Base-by-base conservation (phyloP, 352 stramenopile genomes). In the Peronospora farinosa region DNA sequence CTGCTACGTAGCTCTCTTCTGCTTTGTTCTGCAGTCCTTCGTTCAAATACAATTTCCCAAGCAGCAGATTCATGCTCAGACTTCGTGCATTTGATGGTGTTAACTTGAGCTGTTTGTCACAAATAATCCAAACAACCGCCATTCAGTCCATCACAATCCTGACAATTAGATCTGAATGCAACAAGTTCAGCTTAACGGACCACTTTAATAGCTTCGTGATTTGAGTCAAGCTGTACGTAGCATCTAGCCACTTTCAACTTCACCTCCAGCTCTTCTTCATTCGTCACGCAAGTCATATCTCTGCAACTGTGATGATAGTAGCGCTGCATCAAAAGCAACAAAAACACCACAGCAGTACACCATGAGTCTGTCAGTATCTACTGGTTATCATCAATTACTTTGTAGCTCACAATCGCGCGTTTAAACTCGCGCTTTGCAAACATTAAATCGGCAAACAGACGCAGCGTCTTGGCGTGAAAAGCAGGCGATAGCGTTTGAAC, bases 171-270 rank as follows among this genome's bases (percentile, higher is more conserved):
- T 46, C 7, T 7, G 23, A 35, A 12, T 12, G 11, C 10, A n/a
- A 38, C 15, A 28, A 47, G 7, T 51, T 10, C 23, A 58, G n/a
- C 7, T 37, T 19, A 23, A 42, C 19, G 17, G 61, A 88, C 80
- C 52, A 78, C 54, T 67, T 86, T 65, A 37, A 88, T 73, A 7
- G 81, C 81, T 46, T 80, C 65, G 36, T 86, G 69, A 33, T 58
- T 48, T 13, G 68, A 66, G 7, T 80, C 67, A 8, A 92, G 60
- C 23, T 72, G 61, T 43, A 82, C 65, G 66, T 79, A 82, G 53
- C 78, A 86, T 48, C 73, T 60, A n/a, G 76, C 78, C n/a, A 90
- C 69, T 39, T 85, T 83, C 15, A 86, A 54, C 32, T 75, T 75
- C 31, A 77, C 43, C 13, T 65, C 49, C 17, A 64, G 25, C 21